These are phyloP conservation scores for Stentor coeruleus DNA, from an alignment of 73 alveolate genomes.

Conservation along the genomic window DNA sequence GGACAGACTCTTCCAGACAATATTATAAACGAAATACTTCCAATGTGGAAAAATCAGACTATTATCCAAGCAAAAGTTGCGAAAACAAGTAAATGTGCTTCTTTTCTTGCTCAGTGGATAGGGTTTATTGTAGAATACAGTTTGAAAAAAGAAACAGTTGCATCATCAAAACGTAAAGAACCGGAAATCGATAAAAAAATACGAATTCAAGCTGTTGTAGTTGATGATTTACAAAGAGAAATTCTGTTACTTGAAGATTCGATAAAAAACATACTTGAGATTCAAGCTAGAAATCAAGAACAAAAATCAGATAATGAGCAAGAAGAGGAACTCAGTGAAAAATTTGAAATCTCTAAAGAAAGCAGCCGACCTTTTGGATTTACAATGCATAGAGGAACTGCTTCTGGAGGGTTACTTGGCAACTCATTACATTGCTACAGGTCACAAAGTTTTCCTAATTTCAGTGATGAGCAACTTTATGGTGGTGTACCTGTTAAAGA, in stretches of 20 bases:
- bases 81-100: background rate
- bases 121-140: conserved; percentile 10
- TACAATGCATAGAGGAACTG: background rate
- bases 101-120: background rate
- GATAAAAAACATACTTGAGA: background rate
- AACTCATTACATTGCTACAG: no score
- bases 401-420: background rate
- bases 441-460: conserved; percentile 16
- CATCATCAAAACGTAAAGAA: background rate
- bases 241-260: background rate
- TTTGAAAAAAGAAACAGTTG: background rate
- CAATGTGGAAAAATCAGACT: conserved; percentile 15
- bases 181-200: conserved; percentile 1
- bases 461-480: background rate
- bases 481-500: background rate
- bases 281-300: no score
- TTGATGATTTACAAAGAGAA: background rate
- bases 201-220: background rate
- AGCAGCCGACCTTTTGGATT: background rate
- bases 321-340: background rate
- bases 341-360: background rate
- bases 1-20: background rate
- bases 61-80: background rate
- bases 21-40: background rate
- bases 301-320: background rate